Percentiles rank a stretch among this genome's conserved stretches.
phyloP scores from a whole-genome alignment of 192 early-diverging fungal genomes.

The Phlyctochytrium bullatum region DNA sequence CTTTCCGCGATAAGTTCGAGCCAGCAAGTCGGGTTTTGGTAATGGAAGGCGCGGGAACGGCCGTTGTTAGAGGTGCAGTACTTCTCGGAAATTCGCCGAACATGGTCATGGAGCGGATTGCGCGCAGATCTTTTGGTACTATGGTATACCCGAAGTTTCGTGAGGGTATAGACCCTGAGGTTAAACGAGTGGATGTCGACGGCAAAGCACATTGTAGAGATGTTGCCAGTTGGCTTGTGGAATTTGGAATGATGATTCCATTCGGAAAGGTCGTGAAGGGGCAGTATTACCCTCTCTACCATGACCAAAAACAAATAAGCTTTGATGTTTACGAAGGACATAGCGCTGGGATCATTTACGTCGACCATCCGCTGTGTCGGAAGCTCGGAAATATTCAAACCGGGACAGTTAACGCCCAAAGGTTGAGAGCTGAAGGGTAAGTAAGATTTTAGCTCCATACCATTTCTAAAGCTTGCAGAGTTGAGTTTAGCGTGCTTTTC shows the following conservation, averaged over 20 bases:
- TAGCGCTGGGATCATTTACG: not conserved
- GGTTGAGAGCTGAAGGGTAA: not conserved
- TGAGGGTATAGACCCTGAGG: not conserved
- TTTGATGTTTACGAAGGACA: conserved; percentile 14
- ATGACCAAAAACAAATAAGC: not conserved
- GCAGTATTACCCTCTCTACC: not conserved
- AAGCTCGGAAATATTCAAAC: not conserved
- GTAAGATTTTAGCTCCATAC: not conserved
- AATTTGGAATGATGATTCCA: not conserved
- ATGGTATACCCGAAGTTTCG: not conserved
- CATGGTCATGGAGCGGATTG: not conserved
- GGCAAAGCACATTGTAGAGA: not conserved
- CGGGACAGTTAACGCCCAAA: not conserved
- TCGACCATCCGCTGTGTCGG: not conserved
- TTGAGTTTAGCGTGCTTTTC: not conserved
- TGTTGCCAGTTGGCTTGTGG: not conserved
- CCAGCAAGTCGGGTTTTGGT: too few species aligned
- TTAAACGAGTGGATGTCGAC: not conserved
- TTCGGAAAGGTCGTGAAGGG: conserved; percentile 6
- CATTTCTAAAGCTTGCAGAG: not conserved
- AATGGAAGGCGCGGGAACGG: not conserved
- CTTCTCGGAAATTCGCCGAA: not conserved
- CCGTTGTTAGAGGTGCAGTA: not conserved
- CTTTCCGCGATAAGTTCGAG: too few species aligned
- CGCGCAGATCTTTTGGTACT: not conserved